Evolutionary conservation across 257 asterid species (phyloP).

Genomic region (Lycium ferocissimum): DNA sequence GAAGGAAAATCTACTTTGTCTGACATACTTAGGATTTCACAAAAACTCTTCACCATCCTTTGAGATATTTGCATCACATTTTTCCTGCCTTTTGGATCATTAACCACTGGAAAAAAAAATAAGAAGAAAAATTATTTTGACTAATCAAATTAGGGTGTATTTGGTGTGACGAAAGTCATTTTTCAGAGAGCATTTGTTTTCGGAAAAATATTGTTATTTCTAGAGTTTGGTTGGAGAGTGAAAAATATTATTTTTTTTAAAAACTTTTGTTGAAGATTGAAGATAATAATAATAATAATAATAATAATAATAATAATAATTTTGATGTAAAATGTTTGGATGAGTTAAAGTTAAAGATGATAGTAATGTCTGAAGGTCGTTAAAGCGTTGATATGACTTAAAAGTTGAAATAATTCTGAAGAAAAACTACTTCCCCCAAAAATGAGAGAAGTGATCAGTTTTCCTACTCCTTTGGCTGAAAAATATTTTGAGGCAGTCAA

Average conservation of each 20-base stretch:
- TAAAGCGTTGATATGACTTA: background rate
- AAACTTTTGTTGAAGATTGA: background rate
- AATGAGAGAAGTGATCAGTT: background rate
- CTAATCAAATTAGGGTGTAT: background rate
- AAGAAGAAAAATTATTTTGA: background rate
- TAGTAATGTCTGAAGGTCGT: background rate
- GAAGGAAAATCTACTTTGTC: constrained; percentile 51
- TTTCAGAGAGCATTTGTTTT: background rate
- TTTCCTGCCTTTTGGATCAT: constrained; percentile 51
- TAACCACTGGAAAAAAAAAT: constrained; percentile 44
- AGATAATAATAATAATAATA: no score
- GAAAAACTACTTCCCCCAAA: background rate
- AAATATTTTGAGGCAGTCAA: background rate
- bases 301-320: no score
- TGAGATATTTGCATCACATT: constrained; percentile 64
- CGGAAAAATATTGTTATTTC: background rate
- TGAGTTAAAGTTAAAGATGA: background rate
- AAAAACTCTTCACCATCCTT: constrained; percentile 67
- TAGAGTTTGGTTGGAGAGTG: background rate
- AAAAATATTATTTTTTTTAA: no score
- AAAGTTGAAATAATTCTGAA: background rate
- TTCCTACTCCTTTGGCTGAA: background rate
- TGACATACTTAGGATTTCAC: constrained; percentile 54
- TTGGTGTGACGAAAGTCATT: background rate
- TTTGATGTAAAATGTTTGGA: no score